phyloP scores from a whole-genome alignment of 306 rosid species.

The Ormosia semicastrata region DNA sequence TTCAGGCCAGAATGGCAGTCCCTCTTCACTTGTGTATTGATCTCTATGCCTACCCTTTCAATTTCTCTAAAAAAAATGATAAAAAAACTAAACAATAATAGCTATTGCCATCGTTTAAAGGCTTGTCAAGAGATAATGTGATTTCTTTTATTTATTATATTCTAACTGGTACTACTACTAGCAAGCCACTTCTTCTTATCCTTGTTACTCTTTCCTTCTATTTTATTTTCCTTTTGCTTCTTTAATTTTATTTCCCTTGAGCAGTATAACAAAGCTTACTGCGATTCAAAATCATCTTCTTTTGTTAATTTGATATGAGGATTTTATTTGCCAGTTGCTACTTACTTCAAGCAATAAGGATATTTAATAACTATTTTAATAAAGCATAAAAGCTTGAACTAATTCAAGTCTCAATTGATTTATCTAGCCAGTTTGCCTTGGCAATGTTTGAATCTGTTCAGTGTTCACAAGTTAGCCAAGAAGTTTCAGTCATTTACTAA shows the following conservation, averaged over 20 bases:
- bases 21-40: not conserved
- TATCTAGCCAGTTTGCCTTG: not conserved
- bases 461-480: not conserved
- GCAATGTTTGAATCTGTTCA: constrained; percentile 10
- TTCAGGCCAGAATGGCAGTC: not conserved
- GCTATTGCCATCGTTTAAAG: not conserved
- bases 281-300: not conserved
- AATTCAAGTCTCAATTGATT: not conserved
- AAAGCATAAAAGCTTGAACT: constrained; percentile 13
- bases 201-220: not conserved
- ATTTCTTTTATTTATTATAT: not conserved
- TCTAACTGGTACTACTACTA: not conserved
- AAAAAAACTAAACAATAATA: not conserved
- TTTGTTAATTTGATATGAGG: not conserved
- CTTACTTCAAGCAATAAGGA: not conserved
- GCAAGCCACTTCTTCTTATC: not conserved
- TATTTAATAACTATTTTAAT: not conserved
- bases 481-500: not conserved
- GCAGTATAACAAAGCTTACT: not conserved
- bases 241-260: not conserved
- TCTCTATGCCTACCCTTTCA: not conserved
- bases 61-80: not conserved
- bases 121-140: not conserved
- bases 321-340: not conserved
- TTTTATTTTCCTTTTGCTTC: not conserved